Evolutionary conservation across 768 basidiomycete genomes (phyloP), one percentile per base, ranked within the genome.

Genomic region (Pseudohyphozyma bogoriensis): DNA sequence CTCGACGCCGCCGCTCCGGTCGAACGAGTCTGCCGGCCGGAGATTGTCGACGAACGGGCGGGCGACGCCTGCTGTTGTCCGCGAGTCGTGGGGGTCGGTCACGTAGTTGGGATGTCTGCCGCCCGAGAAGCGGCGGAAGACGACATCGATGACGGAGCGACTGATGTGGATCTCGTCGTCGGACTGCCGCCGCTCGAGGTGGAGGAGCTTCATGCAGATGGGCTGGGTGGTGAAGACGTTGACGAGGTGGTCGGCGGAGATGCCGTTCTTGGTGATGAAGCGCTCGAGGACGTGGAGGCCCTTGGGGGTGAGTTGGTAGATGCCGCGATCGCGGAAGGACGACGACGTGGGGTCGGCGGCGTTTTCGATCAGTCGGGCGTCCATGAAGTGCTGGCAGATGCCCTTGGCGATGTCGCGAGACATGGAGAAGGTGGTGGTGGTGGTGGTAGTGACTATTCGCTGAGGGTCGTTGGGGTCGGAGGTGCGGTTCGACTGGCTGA

Each of bases 301-400:
- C 77, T 99, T 99, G 20, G 95, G 89, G 16, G 95, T 97, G 72
- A 95, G 81, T 71, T 85, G 81, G 76, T 91, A 99, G 60, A 96
- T 86, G 62, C 93, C 93, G 55, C 95, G 86, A 69, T 99, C 95
- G 77, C 96, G 96, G 85, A 99, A 99, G 42, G 87, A 80, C 68
- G 85, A 85, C 20, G 86, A 86, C 28, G 80, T 79, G 36, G 86
- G 85, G 76, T 99, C 95, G 22, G 88, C 83, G 20, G 90, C 93
- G 73, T 96, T 96, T 76, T 96, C 92, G 66, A 97, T 91, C 64
- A 97, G 80, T 66, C 91, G 88, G 59, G 95, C 91, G 68, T 97
- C 95, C 89, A 99, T 95, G 73, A 97, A 97, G 73, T 97, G 91
- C 76, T 99, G 95, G 77, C 89, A 88, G 85, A 99, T 97, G 36